Evolutionary conservation across 768 basidiomycete genomes (phyloP), one percentile per base, ranked within the genome.

Genomic region (Ramaria rubella): DNA sequence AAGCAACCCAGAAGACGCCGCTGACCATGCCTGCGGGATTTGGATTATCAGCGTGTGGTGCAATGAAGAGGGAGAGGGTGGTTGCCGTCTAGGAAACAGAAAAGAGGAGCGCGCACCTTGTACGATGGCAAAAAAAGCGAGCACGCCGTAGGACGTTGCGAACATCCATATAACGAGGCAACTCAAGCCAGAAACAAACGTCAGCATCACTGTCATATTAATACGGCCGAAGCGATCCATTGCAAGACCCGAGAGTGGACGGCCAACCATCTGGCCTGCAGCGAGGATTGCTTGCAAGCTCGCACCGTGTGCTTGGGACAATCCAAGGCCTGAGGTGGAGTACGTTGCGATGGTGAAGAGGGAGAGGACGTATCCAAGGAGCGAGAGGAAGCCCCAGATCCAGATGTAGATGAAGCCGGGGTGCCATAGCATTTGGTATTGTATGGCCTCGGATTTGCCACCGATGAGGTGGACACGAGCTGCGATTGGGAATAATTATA

Each of bases 101-200:
- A 19, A 14, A 5, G 21, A 5, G 15, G 21, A 42, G 21, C 4
- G 5, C 45, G 5, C 15, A 48, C 45, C 45, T 48, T 48, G 45
- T 14, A 48, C 45, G 5, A 29, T 24, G 6, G 45, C 45, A 24
- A 48, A 48, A 23, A 48, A 48, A 6, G 27, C 27, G 21, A 48
- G 45, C 24, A 48, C 5, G 5, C 49, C 67, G 42, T 68, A 69
- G 34, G 61, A 64, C 30, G 56, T 45, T 3, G 68, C 63, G 14
- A 68, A 66, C 44, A 71, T 61, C 70, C 70, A 71, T 12, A 70
- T 69, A n/a, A 60, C 60, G 12, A 71, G 57, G 38, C 63, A 64
- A 0, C 68, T 67, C 6, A 68, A 40, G 17, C 68, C 70, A 29
- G 68, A 61, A 44, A 67, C 48, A 57, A 69, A 49, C 43, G 69